Conservation (phyloP, 768 basidiomycete species). For the Tephrocybe sp. region DNA sequence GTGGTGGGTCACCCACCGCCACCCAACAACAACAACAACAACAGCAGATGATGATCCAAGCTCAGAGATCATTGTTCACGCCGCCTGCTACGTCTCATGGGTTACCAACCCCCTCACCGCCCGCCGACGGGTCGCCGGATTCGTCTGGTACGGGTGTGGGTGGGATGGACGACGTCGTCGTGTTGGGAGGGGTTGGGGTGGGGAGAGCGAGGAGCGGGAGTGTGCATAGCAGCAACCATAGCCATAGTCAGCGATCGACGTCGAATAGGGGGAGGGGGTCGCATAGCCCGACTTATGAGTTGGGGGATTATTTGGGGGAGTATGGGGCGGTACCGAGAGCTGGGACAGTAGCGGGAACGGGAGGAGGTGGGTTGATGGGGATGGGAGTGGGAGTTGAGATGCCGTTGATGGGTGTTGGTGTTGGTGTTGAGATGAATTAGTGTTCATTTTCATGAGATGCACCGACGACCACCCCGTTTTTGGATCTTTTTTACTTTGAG, state of each 20-base stretch:
- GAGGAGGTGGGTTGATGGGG: neutral
- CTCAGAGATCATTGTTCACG: conserved; percentile 37
- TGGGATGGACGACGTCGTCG: neutral
- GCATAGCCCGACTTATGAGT: conserved; percentile 18
- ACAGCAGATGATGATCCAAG: conserved; percentile 24
- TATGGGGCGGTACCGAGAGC: neutral
- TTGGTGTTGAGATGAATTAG: conserved; percentile 15
- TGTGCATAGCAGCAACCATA: too few species aligned
- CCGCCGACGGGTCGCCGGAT: conserved; percentile 1
- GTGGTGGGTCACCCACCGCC: too few species aligned
- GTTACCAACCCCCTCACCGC: conserved; percentile 23
- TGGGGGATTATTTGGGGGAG: conserved; percentile 7
- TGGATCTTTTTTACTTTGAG: too few species aligned
- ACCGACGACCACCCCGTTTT: too few species aligned
- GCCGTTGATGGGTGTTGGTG: conserved; percentile 10
- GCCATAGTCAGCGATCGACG: neutral
- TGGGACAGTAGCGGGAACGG: neutral
- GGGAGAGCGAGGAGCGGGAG: conserved; percentile 9
- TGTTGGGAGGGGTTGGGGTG: neutral
- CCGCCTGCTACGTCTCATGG: conserved; percentile 41
- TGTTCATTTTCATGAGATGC: too few species aligned
- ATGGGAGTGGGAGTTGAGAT: conserved; percentile 4
- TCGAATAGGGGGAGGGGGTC: too few species aligned
- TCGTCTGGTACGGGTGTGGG: conserved; percentile 9
- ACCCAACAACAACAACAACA: conserved; percentile 12